Evolutionary conservation across 495 filamentous ascomycete species (phyloP).

Genomic region (Pyrenula aspistea): DNA sequence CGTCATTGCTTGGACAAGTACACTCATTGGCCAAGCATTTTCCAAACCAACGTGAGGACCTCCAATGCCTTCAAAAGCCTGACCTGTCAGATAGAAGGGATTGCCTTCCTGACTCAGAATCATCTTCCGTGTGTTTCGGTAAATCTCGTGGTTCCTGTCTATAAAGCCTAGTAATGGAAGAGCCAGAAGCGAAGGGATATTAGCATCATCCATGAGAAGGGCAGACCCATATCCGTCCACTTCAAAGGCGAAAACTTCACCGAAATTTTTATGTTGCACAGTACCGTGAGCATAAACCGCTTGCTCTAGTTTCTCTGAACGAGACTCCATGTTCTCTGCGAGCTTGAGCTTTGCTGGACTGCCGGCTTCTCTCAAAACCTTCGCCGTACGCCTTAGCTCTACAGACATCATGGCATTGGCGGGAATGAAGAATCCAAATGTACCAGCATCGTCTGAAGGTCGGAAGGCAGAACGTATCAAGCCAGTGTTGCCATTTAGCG

Average conservation of each 20-base stretch:
- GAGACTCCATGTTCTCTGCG: constrained; percentile 35
- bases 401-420: constrained; percentile 94
- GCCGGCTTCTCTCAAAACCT: constrained; percentile 47
- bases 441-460: constrained; percentile 96
- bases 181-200: constrained; percentile 80
- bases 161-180: constrained; percentile 84
- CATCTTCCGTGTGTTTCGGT: constrained; percentile 89
- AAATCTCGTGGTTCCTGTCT: constrained; percentile 48
- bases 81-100: constrained; percentile 76
- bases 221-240: constrained; percentile 90
- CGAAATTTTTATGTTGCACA: constrained; percentile 69
- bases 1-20: constrained; percentile 84
- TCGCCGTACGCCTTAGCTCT: constrained; percentile 67
- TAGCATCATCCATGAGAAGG: constrained; percentile 96
- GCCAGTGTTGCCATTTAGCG: constrained; percentile 71
- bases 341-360: constrained; percentile 24
- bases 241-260: constrained; percentile 90
- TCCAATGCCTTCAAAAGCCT: constrained; percentile 78
- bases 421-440: constrained; percentile 89
- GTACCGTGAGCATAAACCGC: constrained; percentile 87
- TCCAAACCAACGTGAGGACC: constrained; percentile 69
- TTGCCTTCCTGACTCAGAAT: constrained; percentile 67
- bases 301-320: constrained; percentile 55
- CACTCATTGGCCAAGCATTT: constrained; percentile 96
- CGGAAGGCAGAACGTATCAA: constrained; percentile 87